Percentiles rank a stretch among this genome's conserved stretches.
Evolutionary conservation across 441 rosid genomes (phyloP).

Genomic region (Syzygium malaccense): DNA sequence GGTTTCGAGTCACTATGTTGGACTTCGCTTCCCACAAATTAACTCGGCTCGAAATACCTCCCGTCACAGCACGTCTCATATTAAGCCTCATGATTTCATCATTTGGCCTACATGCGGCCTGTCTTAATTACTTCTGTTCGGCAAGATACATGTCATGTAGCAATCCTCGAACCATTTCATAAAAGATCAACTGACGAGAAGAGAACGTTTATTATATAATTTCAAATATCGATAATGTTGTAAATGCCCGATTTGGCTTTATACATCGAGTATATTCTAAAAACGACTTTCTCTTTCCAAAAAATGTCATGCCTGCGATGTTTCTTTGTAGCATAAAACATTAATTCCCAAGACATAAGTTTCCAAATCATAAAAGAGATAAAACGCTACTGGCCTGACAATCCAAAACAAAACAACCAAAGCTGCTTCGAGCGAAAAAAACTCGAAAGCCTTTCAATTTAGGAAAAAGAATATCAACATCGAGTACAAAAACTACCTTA

Average conservation of each 20-base stretch:
- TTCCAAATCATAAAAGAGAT: no score
- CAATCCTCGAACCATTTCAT: not conserved
- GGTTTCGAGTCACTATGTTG: no score
- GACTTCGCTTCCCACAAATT: not conserved
- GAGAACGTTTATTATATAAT: not conserved
- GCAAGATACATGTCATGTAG: not conserved
- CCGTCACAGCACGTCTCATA: not conserved
- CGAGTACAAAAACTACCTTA: not conserved
- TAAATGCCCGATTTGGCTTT: not conserved
- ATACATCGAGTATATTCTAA: fast-evolving
- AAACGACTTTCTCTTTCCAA: fast-evolving
- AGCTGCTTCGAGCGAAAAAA: not conserved
- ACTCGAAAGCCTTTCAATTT: not conserved
- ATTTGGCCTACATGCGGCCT: fast-evolving
- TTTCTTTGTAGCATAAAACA: no score
- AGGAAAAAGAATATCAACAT: not conserved
- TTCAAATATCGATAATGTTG: not conserved
- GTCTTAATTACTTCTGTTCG: not conserved
- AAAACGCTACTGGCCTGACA: no score
- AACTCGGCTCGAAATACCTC: not conserved
- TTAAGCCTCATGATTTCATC: not conserved
- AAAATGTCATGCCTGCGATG: not conserved
- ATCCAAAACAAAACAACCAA: no score
- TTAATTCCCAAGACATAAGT: no score
- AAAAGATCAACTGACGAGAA: fast-evolving